Base-by-base conservation (phyloP, 2,329 filamentous ascomycete genomes). In the Tolypocladium sp. region DNA sequence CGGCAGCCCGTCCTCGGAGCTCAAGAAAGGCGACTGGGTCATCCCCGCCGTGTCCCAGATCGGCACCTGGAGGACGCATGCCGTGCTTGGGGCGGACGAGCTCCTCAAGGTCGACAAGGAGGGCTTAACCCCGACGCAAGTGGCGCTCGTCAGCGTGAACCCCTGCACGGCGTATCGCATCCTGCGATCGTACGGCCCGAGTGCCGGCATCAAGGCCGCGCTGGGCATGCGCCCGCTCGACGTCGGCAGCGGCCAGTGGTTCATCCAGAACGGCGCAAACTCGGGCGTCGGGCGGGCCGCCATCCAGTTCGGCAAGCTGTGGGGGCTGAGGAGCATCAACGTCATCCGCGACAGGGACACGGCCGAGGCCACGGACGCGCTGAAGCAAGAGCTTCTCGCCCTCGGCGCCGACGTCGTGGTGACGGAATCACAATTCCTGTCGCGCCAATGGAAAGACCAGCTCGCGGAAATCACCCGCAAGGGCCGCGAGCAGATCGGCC, bases 231-330 rank as follows among this genome's bases (percentile, higher is more conserved):
- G 69, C 10, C 70, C 75, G 13, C 78, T 79, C 56, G 72, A 75
- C 54, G 68, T 74, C 27, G 78, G 77, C 56, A 79, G 78, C 59
- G 78, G 92, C 58, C 88, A 95, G 59, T 99, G 93, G 92, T 91
- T 97, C 70, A 86, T 99, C 54, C 94, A 99, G 75, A 99, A 99
- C 71, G 94, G 93, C 9, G 94, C 93, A 44, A 99, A 99, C 74
- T 91, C 87, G 49, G 94, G 92, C 13, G 94, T 99, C 20, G 94
- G 94, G 1, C 81, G 94, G 44, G 90, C 92, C 3, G 93, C 91
- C 13, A 94, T 97, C 64, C 94, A 99, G 76, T 79, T 99, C 1
- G 93, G 84, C 2, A 81, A 77, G 66, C 81, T 91, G 57, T 97
- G 92, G 93, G 93, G 93, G 0, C 82, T 94, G 68, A 88, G 91